Evolutionary conservation across 2,329 filamentous ascomycete species (phyloP), one percentile per base, ranked within the genome.

Genomic region (Drechslerella dactyloides): DNA sequence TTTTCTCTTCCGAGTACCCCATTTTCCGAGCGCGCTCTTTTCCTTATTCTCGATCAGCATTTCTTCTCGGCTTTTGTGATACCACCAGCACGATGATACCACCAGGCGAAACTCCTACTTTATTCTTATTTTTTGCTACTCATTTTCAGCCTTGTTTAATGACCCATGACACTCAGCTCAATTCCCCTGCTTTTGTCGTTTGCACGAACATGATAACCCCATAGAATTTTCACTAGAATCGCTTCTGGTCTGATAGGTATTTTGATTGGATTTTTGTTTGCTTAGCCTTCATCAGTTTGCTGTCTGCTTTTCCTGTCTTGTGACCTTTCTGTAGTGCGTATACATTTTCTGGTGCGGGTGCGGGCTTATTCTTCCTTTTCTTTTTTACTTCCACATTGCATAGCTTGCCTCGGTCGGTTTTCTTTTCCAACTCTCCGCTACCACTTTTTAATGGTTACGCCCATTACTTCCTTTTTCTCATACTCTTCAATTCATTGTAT

Each of bases 11-110:
- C 52, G 52, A 63, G 48, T 69, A 57, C 37, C 58, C 64, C 51
- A 44, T 54, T 62, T 51, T 64, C 63, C 64, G 55, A 62, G 57
- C 62, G 44, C 21, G 54, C 50, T 58, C 53, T 17, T 30, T 46
- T 58, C 33, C 52, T 37, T 56, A 42, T 60, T 58, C 54, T 52
- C 40, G 56, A 35, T 70, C 54, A 63, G 33, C 53, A 55, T 70
- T 33, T 27, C 40, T 70, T 69, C 54, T 69, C 65, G 65, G 65
- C 65, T 69, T 62, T 59, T 62, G 66, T 70, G 66, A 70, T 70
- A 70, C 66, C 66, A 70, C 59, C 58, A 63, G 59, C 66, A 70
- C 66, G 66, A 70, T 70, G 66, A 70, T 70, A 70, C 66, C 66
- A 70, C 66, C 53, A 42, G 54, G 58, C 66, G 58, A 66, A 69